These are phyloP conservation scores for Haematococcus sp. DNA, from an alignment of 139 green algal genomes.

Conservation along the genomic window DNA sequence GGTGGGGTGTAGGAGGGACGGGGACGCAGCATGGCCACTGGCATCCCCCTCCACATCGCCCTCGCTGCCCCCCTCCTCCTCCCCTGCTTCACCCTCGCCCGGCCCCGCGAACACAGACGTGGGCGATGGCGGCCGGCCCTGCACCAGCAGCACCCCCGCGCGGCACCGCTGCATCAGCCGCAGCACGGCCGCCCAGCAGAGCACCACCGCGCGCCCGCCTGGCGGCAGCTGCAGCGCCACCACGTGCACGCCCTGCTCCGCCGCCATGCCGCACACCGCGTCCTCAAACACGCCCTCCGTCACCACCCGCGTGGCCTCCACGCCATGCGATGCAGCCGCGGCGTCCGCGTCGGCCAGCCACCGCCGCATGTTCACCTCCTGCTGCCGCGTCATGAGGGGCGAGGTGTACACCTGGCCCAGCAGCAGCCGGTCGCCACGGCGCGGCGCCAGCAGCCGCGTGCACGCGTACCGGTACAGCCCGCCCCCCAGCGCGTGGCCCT, in stretches of 20 bases:
- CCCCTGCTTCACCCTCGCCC: not conserved
- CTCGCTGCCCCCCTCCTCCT: too few species aligned
- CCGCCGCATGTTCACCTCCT: too few species aligned
- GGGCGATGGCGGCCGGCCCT: not conserved
- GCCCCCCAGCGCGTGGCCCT: too few species aligned
- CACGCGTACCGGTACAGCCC: too few species aligned
- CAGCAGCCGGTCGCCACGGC: too few species aligned
- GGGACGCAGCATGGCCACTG: too few species aligned
- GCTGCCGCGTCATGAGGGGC: too few species aligned
- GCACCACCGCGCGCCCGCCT: not conserved
- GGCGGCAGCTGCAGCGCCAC: not conserved
- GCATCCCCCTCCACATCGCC: too few species aligned
- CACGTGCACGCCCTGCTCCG: not conserved
- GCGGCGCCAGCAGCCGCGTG: too few species aligned
- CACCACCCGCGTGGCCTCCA: not conserved
- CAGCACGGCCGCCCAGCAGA: not conserved
- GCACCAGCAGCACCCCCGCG: not conserved
- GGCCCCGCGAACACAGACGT: not conserved
- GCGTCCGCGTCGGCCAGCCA: not conserved
- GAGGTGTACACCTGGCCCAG: too few species aligned
- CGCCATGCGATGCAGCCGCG: not conserved
- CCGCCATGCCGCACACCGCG: not conserved
- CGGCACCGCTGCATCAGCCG: not conserved
- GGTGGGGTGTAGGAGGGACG: too few species aligned
- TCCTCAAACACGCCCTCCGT: not conserved